Evolutionary conservation across 768 basidiomycete species (phyloP).

Genomic region (Chalciporus pseudorubinellus): DNA sequence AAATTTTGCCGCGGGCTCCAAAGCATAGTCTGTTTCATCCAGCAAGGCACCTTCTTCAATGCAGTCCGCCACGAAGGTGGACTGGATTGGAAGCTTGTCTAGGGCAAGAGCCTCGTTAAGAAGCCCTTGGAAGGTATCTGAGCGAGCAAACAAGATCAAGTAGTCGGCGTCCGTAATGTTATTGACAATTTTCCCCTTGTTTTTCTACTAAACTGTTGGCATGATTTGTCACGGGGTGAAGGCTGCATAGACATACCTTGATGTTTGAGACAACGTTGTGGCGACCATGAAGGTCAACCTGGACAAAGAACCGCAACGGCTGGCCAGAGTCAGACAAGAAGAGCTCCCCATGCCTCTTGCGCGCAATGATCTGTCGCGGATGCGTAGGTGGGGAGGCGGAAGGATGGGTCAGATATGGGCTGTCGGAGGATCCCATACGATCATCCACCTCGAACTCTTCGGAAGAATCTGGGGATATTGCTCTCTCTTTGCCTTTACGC

Average conservation of each 20-base stretch:
- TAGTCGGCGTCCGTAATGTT: slow-evolving; percentile 58
- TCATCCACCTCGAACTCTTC: slow-evolving; percentile 17
- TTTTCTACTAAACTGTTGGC: slow-evolving; percentile 43
- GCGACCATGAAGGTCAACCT: slow-evolving; percentile 61
- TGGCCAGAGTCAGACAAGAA: slow-evolving; percentile 45
- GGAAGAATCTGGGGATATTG: slow-evolving; percentile 16
- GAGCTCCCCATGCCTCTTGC: slow-evolving; percentile 32
- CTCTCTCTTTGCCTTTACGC: slow-evolving; percentile 31
- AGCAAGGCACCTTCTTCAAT: slow-evolving; percentile 42
- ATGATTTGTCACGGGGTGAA: neutral
- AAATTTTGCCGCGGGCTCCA: slow-evolving; percentile 31
- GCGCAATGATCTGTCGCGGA: slow-evolving; percentile 11
- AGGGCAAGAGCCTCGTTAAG: slow-evolving; percentile 32
- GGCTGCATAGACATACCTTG: slow-evolving; percentile 45
- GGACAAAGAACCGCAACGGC: slow-evolving; percentile 59
- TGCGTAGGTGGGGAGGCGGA: slow-evolving; percentile 17
- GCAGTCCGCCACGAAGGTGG: slow-evolving; percentile 54
- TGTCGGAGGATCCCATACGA: slow-evolving; percentile 8
- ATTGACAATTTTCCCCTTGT: slow-evolving; percentile 59
- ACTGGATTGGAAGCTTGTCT: slow-evolving; percentile 47
- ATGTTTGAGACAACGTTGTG: slow-evolving; percentile 49
- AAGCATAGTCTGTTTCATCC: slow-evolving; percentile 44
- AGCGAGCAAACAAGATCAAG: slow-evolving; percentile 52
- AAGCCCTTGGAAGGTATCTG: slow-evolving; percentile 51
- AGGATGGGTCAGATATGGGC: slow-evolving; percentile 8